Conservation (phyloP, 106 monocot genomes). For the Chionographis japonica region DNA sequence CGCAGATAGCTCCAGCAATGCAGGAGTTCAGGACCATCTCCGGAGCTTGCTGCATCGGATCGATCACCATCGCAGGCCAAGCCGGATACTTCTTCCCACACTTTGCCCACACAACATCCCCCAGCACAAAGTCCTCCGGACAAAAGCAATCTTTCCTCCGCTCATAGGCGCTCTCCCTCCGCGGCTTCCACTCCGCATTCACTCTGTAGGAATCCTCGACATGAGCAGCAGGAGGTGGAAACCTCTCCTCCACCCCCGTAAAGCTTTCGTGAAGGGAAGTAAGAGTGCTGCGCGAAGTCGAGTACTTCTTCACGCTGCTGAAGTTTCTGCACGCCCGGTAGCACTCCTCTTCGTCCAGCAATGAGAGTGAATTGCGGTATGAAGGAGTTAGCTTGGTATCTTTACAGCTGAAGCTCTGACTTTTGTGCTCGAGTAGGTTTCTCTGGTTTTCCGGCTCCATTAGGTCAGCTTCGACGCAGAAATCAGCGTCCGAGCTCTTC, state of each 20-base stretch:
- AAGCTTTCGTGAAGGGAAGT: constrained; percentile 20
- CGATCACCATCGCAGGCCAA: constrained; percentile 94
- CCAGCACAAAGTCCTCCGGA: constrained; percentile 62
- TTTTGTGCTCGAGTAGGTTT: neutral
- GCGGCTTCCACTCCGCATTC: constrained; percentile 5
- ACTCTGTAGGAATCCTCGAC: neutral
- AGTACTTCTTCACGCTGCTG: constrained; percentile 24
- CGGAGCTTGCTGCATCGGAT: constrained; percentile 63
- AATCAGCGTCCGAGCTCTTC: constrained; percentile 12
- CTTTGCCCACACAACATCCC: constrained; percentile 90
- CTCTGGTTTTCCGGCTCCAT: neutral
- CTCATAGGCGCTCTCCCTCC: constrained; percentile 14
- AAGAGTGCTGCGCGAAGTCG: constrained; percentile 29
- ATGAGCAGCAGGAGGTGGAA: neutral
- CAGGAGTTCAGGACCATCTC: constrained; percentile 58
- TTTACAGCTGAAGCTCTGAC: neutral
- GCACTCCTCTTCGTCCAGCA: constrained; percentile 24
- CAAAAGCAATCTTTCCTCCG: constrained; percentile 34
- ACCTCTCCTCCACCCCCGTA: constrained; percentile 2
- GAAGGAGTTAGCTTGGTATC: neutral
- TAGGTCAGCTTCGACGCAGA: neutral
- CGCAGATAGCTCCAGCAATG: constrained; percentile 67
- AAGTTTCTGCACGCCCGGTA: constrained; percentile 35
- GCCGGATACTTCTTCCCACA: constrained; percentile 62
- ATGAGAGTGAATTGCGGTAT: constrained; percentile 7